Conservation (phyloP, 345 rosid species). For the Acer saccharum region DNA sequence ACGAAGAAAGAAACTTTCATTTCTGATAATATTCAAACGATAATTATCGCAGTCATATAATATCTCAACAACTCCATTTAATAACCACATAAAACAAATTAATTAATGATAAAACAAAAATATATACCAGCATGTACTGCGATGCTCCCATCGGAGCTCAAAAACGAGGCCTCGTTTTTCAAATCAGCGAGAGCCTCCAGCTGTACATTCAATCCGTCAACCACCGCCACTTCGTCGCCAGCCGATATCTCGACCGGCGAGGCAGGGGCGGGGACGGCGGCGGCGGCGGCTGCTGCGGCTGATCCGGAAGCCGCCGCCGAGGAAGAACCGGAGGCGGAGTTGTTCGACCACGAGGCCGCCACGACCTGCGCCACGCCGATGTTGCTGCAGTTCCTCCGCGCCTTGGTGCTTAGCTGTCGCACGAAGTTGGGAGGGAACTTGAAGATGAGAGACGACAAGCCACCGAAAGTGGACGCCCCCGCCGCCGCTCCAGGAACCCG, state of each 20-base stretch:
- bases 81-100: neutral
- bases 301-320: constrained; percentile 47
- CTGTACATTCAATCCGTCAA: constrained; percentile 59
- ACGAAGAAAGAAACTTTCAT: neutral
- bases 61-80: neutral
- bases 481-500: constrained; percentile 32
- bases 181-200: constrained; percentile 38
- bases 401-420: constrained; percentile 94
- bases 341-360: constrained; percentile 95
- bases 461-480: constrained; percentile 35
- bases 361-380: constrained; percentile 99
- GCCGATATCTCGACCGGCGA: constrained; percentile 40
- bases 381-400: constrained; percentile 97
- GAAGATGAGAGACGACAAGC: constrained; percentile 69
- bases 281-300: constrained; percentile 41
- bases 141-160: constrained; percentile 85
- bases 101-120: neutral
- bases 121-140: constrained; percentile 88
- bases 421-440: constrained; percentile 95
- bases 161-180: constrained; percentile 49
- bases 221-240: constrained; percentile 42
- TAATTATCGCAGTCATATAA: neutral
- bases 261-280: constrained; percentile 42
- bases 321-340: constrained; percentile 41
- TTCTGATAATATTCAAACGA: neutral